Percentiles rank a stretch among this genome's conserved stretches.
phyloP scores from a whole-genome alignment of 139 green algal species.

The Nannochloris sp. region DNA sequence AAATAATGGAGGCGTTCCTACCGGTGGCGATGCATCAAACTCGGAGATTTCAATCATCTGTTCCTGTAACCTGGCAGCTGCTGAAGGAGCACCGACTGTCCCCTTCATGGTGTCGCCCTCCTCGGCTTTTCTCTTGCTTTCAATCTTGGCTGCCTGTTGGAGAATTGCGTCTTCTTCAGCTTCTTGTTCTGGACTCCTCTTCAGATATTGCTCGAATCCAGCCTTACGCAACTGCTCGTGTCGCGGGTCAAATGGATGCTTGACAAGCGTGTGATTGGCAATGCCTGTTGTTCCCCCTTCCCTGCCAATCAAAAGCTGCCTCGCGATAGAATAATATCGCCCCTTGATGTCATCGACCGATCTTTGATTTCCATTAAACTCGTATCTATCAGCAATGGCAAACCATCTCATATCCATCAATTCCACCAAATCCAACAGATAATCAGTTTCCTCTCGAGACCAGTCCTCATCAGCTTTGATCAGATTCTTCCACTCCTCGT shows the following conservation, averaged over 20 bases:
- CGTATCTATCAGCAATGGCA: slow-evolving; percentile 74
- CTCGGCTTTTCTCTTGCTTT: slow-evolving; percentile 46
- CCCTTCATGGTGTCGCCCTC: slow-evolving; percentile 15
- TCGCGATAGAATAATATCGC: slow-evolving; percentile 75
- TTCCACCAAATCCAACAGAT: slow-evolving; percentile 71
- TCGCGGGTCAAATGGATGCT: slow-evolving; percentile 61
- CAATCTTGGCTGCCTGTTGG: slow-evolving; percentile 24
- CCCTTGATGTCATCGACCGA: slow-evolving; percentile 81
- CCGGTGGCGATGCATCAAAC: slow-evolving; percentile 9
- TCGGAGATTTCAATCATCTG: slow-evolving; percentile 27
- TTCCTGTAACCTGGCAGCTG: background rate
- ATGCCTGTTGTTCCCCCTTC: slow-evolving; percentile 46
- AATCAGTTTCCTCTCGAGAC: slow-evolving; percentile 79
- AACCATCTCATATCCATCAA: slow-evolving; percentile 69
- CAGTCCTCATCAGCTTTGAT: slow-evolving; percentile 45
- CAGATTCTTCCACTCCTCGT: slow-evolving; percentile 62
- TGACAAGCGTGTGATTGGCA: slow-evolving; percentile 64
- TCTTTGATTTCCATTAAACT: slow-evolving; percentile 27
- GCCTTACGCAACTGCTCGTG: slow-evolving; percentile 52
- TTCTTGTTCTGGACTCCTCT: slow-evolving; percentile 44
- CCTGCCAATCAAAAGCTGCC: slow-evolving; percentile 54
- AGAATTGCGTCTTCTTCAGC: slow-evolving; percentile 56
- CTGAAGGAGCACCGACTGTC: slow-evolving; percentile 7
- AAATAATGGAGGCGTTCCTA: slow-evolving; percentile 51
- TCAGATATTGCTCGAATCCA: slow-evolving; percentile 55